A percentile compares a stretch with the other conserved stretches of the same genome.
Evolutionary conservation across 2,329 filamentous ascomycete species (phyloP).

Genomic region (Fusarium pseudograminearum): DNA sequence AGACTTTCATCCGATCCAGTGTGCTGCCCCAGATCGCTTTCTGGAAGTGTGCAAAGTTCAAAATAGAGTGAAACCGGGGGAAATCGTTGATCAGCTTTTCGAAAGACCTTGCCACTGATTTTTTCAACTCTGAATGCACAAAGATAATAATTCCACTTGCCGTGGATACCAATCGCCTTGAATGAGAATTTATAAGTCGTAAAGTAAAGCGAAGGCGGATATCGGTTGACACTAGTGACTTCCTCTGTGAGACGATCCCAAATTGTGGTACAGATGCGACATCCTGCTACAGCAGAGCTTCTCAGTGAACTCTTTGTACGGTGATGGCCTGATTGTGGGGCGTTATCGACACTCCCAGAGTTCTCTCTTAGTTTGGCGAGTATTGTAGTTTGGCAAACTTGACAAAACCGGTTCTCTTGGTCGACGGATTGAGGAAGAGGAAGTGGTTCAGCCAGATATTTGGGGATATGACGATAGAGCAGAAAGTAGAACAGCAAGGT

Average conservation of each 20-base stretch:
- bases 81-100: not conserved
- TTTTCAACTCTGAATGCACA: not conserved
- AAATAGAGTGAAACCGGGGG: rapidly evolving
- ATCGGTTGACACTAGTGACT: not conserved
- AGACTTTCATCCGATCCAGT: not conserved
- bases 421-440: not conserved
- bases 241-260: not conserved
- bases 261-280: not conserved
- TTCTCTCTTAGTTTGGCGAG: not conserved
- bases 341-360: not conserved
- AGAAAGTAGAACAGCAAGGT: not conserved
- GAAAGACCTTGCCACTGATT: rapidly evolving
- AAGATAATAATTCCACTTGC: not conserved
- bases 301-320: not conserved
- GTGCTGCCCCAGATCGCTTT: not conserved
- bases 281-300: not conserved
- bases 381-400: not conserved
- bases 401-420: not conserved
- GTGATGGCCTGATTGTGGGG: not conserved
- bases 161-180: not conserved
- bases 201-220: not conserved
- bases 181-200: not conserved
- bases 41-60: not conserved
- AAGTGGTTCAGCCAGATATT: not conserved
- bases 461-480: rapidly evolving